These are phyloP conservation scores for Fraxinus nigra DNA, from an alignment of 305 asterid species.

Conservation along the genomic window DNA sequence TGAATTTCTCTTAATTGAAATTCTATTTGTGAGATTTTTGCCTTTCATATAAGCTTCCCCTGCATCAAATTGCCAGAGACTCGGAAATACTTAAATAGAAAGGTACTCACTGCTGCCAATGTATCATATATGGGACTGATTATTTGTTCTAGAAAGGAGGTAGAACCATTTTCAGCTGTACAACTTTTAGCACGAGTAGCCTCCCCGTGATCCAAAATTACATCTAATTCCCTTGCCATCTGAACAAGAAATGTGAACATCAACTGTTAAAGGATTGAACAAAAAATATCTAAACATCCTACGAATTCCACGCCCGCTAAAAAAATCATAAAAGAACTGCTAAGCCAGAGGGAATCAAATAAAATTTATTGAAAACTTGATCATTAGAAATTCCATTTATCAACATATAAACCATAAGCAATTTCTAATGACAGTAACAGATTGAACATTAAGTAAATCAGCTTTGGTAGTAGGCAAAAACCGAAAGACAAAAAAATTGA, in stretches of 20 bases:
- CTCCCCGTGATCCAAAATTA: conserved; percentile 80
- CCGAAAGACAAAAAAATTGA: neutral
- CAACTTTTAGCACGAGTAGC: conserved; percentile 63
- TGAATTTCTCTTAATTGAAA: too few species aligned
- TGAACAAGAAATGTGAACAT: conserved; percentile 36
- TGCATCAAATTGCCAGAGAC: neutral
- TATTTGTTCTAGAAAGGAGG: conserved; percentile 71
- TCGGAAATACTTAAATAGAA: neutral
- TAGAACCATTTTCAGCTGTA: conserved; percentile 48
- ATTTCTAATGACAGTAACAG: conserved; percentile 2
- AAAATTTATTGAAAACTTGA: conserved; percentile 1
- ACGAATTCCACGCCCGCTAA: neutral
- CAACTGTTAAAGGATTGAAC: conserved; percentile 10
- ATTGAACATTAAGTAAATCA: neutral
- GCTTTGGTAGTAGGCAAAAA: neutral
- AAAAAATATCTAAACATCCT: conserved; percentile 2
- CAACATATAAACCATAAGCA: neutral
- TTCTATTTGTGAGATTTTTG: too few species aligned
- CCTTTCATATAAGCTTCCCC: too few species aligned
- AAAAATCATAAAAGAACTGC: conserved; percentile 3
- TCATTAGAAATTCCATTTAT: conserved; percentile 14
- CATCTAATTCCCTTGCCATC: conserved; percentile 96
- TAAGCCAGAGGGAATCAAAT: conserved; percentile 15
- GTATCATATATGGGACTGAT: conserved; percentile 64
- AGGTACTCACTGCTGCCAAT: conserved; percentile 50